A percentile compares a stretch with the other conserved stretches of the same genome.
Evolutionary conservation across 2,329 filamentous ascomycete genomes (phyloP).

Genomic region (Periconia macrospinosa): DNA sequence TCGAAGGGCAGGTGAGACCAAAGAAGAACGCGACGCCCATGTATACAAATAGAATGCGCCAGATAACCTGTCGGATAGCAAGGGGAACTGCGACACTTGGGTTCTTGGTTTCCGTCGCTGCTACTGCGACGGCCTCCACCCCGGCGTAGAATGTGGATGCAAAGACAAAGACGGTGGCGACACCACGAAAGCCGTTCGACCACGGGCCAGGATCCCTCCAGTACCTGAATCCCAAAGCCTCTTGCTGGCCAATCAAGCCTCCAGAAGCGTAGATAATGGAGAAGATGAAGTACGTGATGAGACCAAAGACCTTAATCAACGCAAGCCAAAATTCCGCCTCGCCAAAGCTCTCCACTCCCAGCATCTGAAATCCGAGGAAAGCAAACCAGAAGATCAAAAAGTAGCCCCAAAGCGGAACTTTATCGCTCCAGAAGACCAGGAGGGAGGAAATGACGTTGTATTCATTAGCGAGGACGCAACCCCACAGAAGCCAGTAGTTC

Average conservation of each 20-base stretch:
- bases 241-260: conserved; percentile 33
- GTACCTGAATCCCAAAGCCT: conserved; percentile 39
- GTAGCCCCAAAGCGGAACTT: conserved; percentile 45
- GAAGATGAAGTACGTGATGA: conserved; percentile 46
- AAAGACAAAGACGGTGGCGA: conserved; percentile 48
- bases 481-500: conserved; percentile 60
- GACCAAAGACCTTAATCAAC: conserved; percentile 41
- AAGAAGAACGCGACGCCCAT: conserved; percentile 48
- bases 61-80: conserved; percentile 51
- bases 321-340: conserved; percentile 50
- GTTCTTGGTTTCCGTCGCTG: conserved; percentile 43
- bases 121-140: conserved; percentile 40
- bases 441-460: conserved; percentile 71
- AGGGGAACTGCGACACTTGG: conserved; percentile 50
- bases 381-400: conserved; percentile 47
- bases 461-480: conserved; percentile 67
- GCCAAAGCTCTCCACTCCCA: conserved; percentile 46
- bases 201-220: conserved; percentile 46
- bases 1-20: conserved; percentile 70
- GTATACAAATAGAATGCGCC: conserved; percentile 49
- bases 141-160: conserved; percentile 46
- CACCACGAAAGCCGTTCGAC: conserved; percentile 45
- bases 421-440: conserved; percentile 66
- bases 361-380: conserved; percentile 43
- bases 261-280: conserved; percentile 43